Evolutionary conservation across 1,284 basidiomycete species (phyloP).

Genomic region (Cutaneotrichosporon dermatis): DNA sequence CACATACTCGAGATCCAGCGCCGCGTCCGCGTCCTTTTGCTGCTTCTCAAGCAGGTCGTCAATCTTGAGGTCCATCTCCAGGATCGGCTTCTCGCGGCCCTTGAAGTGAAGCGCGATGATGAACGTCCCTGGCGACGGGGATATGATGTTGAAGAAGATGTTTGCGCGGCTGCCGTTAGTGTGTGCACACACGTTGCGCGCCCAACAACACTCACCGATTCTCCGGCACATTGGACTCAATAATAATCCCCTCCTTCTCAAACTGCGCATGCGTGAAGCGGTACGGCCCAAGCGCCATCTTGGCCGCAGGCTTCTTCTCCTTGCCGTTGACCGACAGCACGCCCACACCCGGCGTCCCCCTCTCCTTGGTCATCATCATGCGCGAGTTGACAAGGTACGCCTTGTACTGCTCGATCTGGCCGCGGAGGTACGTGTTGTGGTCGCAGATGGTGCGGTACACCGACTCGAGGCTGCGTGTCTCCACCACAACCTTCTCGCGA

Average conservation of each 20-base stretch:
- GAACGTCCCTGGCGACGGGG: constrained; percentile 95
- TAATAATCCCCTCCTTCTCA: constrained; percentile 99
- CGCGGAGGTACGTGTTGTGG: constrained; percentile 94
- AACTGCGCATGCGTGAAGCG: constrained; percentile 95
- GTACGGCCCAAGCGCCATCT: constrained; percentile 87
- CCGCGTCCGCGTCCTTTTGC: constrained; percentile 98
- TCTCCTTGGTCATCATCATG: constrained; percentile 78
- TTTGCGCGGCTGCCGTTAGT: constrained; percentile 68
- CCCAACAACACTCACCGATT: constrained; percentile 63
- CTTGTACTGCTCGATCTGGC: constrained; percentile 98
- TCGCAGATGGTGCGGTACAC: constrained; percentile 99
- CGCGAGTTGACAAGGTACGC: constrained; percentile 97
- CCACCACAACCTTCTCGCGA: constrained; percentile 88
- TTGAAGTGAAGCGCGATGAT: constrained; percentile 99
- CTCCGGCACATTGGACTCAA: constrained; percentile 97
- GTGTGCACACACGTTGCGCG: not conserved
- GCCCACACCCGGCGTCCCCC: constrained; percentile 75
- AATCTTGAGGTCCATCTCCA: constrained; percentile 99
- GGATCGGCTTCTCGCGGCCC: constrained; percentile 96
- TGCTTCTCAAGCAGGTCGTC: constrained; percentile 96
- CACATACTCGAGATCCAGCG: constrained; percentile 94
- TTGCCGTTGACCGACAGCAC: constrained; percentile 94
- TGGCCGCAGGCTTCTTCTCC: constrained; percentile 78
- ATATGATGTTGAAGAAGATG: constrained; percentile 98
- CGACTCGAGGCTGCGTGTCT: constrained; percentile 86